These are phyloP conservation scores for Leccinum sublutescens DNA, from an alignment of 768 basidiomycete genomes.

Conservation along the genomic window DNA sequence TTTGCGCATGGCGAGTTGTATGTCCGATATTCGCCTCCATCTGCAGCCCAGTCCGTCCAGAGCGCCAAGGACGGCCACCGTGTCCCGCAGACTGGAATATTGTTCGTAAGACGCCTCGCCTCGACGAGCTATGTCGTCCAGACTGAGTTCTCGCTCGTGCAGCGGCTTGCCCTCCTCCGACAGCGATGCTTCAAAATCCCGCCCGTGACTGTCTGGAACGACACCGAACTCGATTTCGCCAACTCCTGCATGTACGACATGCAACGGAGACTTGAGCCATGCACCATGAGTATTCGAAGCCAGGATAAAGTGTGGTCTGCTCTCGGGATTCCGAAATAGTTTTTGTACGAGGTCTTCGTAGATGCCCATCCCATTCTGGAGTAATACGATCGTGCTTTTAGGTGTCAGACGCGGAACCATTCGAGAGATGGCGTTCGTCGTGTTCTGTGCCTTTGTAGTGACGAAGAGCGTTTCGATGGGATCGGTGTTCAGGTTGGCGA, in stretches of 20 bases:
- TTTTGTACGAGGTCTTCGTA: conserved; percentile 70
- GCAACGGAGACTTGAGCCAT: conserved; percentile 48
- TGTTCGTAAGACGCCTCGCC: conserved; percentile 37
- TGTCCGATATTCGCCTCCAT: conserved; percentile 63
- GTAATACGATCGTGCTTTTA: conserved; percentile 81
- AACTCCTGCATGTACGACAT: conserved; percentile 67
- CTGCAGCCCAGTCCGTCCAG: conserved; percentile 54
- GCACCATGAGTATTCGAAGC: conserved; percentile 82
- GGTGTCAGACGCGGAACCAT: conserved; percentile 64
- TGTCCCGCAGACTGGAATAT: conserved; percentile 64
- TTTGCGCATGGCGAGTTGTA: conserved; percentile 70
- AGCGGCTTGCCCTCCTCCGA: conserved; percentile 33
- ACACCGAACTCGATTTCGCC: conserved; percentile 80
- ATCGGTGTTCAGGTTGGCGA: conserved; percentile 18
- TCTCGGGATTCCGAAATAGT: conserved; percentile 68
- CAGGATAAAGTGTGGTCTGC: conserved; percentile 83
- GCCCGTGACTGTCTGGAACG: conserved; percentile 61
- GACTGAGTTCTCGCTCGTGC: conserved; percentile 42
- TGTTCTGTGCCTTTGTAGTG: conserved; percentile 74
- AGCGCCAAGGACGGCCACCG: conserved; percentile 61
- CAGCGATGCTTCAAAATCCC: conserved; percentile 61
- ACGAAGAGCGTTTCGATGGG: conserved; percentile 78
- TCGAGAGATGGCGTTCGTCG: conserved; percentile 51
- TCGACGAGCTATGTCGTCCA: conserved; percentile 50
- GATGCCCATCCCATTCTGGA: conserved; percentile 94